Percentiles rank a stretch among this genome's conserved stretches.
These are phyloP conservation scores for Protea cynaroides DNA, from an alignment of 164 flowering plant species.

Conservation along the genomic window DNA sequence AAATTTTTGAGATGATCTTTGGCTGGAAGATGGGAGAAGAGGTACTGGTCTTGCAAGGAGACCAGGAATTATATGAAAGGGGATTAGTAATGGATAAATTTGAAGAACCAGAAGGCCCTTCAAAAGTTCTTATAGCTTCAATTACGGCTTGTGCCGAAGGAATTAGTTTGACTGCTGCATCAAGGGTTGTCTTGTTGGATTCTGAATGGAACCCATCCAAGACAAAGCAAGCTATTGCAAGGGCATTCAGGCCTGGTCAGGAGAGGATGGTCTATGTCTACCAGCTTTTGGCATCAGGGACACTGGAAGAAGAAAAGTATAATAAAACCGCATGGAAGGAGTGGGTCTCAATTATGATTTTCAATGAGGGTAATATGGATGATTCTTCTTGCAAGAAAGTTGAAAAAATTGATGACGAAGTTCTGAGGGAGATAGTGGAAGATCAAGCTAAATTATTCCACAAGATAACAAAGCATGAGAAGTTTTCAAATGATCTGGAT, in stretches of 20 bases:
- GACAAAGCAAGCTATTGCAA: conserved; percentile 93
- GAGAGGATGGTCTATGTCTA: conserved; percentile 81
- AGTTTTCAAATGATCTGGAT: conserved; percentile 35
- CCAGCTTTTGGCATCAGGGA: conserved; percentile 63
- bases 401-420: conserved; percentile 80
- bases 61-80: conserved; percentile 69
- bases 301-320: conserved; percentile 79
- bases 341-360: conserved; percentile 86
- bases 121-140: conserved; percentile 72
- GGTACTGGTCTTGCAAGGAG: conserved; percentile 74
- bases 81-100: conserved; percentile 79
- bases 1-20: conserved; percentile 52
- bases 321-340: conserved; percentile 78
- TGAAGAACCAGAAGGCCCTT: conserved; percentile 52
- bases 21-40: conserved; percentile 66
- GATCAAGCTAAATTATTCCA: conserved; percentile 57
- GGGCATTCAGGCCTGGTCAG: conserved; percentile 98
- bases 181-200: conserved; percentile 84
- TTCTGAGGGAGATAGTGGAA: conserved; percentile 72
- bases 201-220: conserved; percentile 98
- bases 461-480: conserved; percentile 77
- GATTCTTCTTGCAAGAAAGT: conserved; percentile 70
- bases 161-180: conserved; percentile 91
- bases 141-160: conserved; percentile 92
- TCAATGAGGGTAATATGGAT: conserved; percentile 61